A percentile compares a stretch with the other conserved stretches of the same genome.
Conservation (phyloP, 805 yeast species). For the Isabelozyma gotoi region DNA sequence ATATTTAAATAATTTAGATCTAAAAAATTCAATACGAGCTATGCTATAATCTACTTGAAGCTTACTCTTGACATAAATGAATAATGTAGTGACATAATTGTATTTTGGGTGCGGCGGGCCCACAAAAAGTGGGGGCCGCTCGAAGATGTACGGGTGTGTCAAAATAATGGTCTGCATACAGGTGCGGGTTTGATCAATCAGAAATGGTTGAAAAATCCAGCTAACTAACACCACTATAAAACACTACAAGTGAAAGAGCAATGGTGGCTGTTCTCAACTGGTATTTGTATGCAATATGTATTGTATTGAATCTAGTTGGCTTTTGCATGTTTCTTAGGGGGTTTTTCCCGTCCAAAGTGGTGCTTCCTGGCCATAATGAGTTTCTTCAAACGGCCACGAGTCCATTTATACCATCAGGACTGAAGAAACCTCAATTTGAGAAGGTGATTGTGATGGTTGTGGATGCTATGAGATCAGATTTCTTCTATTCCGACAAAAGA, state of each 20-base stretch:
- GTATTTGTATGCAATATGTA: not conserved
- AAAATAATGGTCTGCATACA: not conserved
- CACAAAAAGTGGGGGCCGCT: not conserved
- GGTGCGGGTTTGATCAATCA: not conserved
- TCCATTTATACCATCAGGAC: conserved; percentile 19
- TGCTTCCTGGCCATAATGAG: conserved; percentile 56
- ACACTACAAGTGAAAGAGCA: not conserved
- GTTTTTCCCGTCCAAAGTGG: conserved; percentile 87
- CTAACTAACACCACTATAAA: not conserved
- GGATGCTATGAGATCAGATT: conserved; percentile 92
- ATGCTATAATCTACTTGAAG: no score
- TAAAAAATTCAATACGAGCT: no score
- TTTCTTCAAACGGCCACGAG: conserved; percentile 21
- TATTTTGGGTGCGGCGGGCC: no score
- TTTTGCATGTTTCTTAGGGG: conserved; percentile 71
- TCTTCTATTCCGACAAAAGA: conserved; percentile 56
- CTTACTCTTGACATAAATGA: no score
- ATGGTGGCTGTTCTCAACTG: not conserved
- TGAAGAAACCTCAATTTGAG: conserved; percentile 50
- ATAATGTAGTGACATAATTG: not conserved
- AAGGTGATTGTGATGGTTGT: conserved; percentile 80
- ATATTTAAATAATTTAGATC: no score
- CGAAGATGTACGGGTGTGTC: not conserved
- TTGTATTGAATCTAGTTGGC: conserved; percentile 34
- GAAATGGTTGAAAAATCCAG: not conserved